Conservation (phyloP, 768 basidiomycete genomes). For the Phanerodontia chrysosporium region DNA sequence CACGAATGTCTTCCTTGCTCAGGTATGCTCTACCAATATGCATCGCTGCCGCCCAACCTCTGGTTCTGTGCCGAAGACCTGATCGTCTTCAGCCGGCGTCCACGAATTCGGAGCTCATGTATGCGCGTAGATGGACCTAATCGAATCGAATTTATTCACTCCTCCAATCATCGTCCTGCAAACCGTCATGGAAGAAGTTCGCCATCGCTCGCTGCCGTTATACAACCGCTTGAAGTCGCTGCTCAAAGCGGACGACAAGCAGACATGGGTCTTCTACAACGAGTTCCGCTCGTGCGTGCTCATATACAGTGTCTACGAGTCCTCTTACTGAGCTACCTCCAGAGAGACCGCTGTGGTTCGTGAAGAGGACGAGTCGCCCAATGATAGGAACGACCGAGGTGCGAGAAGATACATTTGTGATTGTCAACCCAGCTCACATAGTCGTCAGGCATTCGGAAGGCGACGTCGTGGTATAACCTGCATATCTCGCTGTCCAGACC, state of each 20-base stretch:
- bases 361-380: constrained; percentile 77
- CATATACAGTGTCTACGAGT: not conserved
- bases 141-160: constrained; percentile 72
- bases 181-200: constrained; percentile 94
- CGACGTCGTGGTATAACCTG: constrained; percentile 80
- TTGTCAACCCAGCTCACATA: too few species aligned
- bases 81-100: too few species aligned
- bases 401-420: not conserved
- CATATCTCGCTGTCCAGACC: constrained; percentile 58
- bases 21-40: constrained; percentile 40
- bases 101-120: constrained; percentile 3
- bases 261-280: constrained; percentile 83
- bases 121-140: constrained; percentile 80
- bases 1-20: constrained; percentile 91
- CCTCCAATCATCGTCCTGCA: constrained; percentile 88
- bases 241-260: constrained; percentile 79
- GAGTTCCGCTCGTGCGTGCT: constrained; percentile 75
- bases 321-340: not conserved
- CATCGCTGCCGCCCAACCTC: too few species aligned
- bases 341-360: constrained; percentile 81
- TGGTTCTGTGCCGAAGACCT: too few species aligned
- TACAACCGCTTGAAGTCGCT: constrained; percentile 90
- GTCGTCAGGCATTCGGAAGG: constrained; percentile 78
- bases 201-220: constrained; percentile 88
- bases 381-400: constrained; percentile 93